These are phyloP conservation scores for Talaromyces adpressus DNA, from an alignment of 495 filamentous ascomycete genomes.

Conservation along the genomic window DNA sequence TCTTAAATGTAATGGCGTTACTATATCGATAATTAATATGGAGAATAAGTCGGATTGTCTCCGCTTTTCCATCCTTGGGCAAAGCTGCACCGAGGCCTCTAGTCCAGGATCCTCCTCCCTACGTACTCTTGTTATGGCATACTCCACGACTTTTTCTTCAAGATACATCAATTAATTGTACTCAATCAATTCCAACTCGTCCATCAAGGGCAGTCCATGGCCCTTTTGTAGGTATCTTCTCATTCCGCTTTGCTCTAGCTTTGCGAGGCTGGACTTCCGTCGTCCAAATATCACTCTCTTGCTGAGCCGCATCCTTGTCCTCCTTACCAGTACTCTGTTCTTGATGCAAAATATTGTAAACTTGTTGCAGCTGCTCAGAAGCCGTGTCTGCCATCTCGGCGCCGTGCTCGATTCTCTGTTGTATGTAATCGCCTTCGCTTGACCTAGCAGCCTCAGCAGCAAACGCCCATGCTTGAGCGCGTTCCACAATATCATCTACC, in stretches of 20 bases:
- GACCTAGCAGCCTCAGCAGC: conserved; percentile 34
- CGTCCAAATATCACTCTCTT: conserved; percentile 28
- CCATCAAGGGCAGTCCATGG: conserved; percentile 35
- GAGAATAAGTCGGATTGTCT: not conserved
- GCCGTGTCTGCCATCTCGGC: conserved; percentile 26
- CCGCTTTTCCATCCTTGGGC: not conserved
- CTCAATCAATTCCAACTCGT: conserved; percentile 19
- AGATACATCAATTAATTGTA: not conserved
- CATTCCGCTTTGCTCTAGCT: conserved; percentile 14
- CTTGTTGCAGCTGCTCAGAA: conserved; percentile 21
- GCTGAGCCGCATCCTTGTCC: conserved; percentile 13
- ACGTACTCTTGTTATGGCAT: not conserved
- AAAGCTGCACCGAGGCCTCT: not conserved
- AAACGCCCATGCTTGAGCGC: conserved; percentile 44
- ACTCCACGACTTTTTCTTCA: not conserved
- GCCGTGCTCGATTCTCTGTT: conserved; percentile 28
- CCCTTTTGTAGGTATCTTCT: conserved; percentile 21
- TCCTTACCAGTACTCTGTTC: conserved; percentile 21
- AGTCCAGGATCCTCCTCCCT: not conserved
- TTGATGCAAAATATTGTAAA: conserved; percentile 31
- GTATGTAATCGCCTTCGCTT: conserved; percentile 28
- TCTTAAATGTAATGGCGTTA: not conserved
- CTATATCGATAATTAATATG: not conserved
- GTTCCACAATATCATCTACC: conserved; percentile 25
- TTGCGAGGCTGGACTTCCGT: conserved; percentile 21